phyloP scores from a whole-genome alignment of 129 eudicot species.

The Escallonia rubra region DNA sequence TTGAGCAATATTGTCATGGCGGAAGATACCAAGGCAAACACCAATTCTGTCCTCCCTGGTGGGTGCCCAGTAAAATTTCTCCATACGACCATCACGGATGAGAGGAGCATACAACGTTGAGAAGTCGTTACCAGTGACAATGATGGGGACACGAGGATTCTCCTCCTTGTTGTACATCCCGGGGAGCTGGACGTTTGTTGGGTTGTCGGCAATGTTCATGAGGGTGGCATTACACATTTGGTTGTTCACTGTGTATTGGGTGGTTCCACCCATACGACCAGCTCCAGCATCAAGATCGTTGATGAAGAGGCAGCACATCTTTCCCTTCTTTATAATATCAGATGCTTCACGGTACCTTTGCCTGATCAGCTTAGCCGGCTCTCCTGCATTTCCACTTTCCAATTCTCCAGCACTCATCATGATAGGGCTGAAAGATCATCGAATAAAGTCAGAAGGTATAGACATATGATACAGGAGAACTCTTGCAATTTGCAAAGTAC shows the following conservation, averaged over 20 bases:
- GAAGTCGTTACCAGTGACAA: conserved; percentile 93
- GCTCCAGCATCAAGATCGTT: conserved; percentile 99
- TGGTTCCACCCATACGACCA: conserved; percentile 95
- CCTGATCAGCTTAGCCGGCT: conserved; percentile 90
- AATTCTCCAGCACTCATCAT: conserved; percentile 99
- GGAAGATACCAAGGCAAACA: conserved; percentile 78
- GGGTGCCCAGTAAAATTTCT: conserved; percentile 99
- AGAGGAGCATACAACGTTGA: conserved; percentile 95
- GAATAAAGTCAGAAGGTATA: neutral
- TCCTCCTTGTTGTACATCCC: conserved; percentile 99
- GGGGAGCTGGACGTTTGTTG: conserved; percentile 94
- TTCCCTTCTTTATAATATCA: conserved; percentile 82
- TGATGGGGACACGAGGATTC: conserved; percentile 82
- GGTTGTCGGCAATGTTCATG: conserved; percentile 98
- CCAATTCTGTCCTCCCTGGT: conserved; percentile 95
- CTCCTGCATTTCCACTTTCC: conserved; percentile 97
- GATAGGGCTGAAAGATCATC: conserved; percentile 50
- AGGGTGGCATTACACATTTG: conserved; percentile 99
- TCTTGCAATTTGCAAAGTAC: neutral
- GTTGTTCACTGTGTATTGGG: conserved; percentile 98
- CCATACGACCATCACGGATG: conserved; percentile 99
- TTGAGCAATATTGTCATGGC: conserved; percentile 42
- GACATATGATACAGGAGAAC: neutral
- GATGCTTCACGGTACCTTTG: conserved; percentile 97
- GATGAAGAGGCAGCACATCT: conserved; percentile 89